Evolutionary conservation across 2,329 filamentous ascomycete genomes (phyloP), one percentile per base, ranked within the genome.

Genomic region (Trichoderma pleuroti): DNA sequence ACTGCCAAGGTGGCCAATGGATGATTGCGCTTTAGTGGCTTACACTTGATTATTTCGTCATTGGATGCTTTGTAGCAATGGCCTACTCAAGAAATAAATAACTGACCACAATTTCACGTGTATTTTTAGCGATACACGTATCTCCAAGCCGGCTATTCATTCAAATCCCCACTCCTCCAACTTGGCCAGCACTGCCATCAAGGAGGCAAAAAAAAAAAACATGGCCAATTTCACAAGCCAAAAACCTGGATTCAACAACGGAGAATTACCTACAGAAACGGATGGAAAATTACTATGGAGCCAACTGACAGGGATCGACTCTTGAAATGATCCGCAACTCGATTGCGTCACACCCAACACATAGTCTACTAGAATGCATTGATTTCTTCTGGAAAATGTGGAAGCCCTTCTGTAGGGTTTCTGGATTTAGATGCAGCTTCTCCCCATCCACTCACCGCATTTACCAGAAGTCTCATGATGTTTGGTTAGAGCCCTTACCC

Each of bases 331-430:
- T n/a, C 36, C 54, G 36, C 65, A n/a, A 68, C 54, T 59, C 54
- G 49, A 68, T 68, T 68, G 64, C 52, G 64, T 67, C 64, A 67
- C 62, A 42, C 34, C 32, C 30, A 49, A 32, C n/a, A 52, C 62
- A 34, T 49, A 42, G 36, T 16, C 39, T 28, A 28, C 39, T 42
- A 42, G n/a, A 49, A 49, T 49, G 42, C 42, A 36, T 28, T 9
- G 26, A n/a, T 42, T 10, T 42, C 21, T 28, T 66, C 57, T 32
- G 42, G 49, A 32, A 66, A 66, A 21, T n/a, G 30, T 26, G 63
- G 34, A 56, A 36, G n/a, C 61, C 61, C 61, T 49, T 42, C 14
- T 42, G 36, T 46, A 56, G 64, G 64, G 32, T 46, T 54, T 57
- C 36, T 66, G 52, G 49, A 57, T 66, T 39, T 42, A 28, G 49